phyloP scores from a whole-genome alignment of 352 stramenopile species.

The Globisporangium splendens region DNA sequence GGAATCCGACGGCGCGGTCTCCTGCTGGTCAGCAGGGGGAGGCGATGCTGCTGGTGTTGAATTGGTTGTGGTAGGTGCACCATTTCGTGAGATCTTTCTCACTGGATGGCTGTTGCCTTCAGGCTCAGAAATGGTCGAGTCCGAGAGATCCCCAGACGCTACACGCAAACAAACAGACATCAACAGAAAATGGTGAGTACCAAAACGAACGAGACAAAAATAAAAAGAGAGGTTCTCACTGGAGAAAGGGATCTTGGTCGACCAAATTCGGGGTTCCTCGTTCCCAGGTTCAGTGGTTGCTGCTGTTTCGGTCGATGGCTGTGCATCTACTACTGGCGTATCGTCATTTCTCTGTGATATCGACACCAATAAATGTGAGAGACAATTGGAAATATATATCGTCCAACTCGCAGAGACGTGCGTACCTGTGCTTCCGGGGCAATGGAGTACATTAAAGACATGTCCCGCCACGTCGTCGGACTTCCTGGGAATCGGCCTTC shows the following conservation, averaged over 20 bases:
- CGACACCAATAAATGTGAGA: no score
- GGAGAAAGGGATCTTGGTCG: slow-evolving; percentile 20
- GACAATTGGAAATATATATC: no score
- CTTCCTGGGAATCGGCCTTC: slow-evolving; percentile 26
- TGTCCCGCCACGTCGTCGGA: neutral
- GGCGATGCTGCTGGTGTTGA: neutral
- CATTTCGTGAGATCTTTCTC: neutral
- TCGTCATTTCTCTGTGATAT: no score
- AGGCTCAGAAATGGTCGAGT: slow-evolving; percentile 9
- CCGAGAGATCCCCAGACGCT: slow-evolving; percentile 4
- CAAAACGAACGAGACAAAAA: neutral
- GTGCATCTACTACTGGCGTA: no score
- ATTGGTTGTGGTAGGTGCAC: neutral
- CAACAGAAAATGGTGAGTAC: neutral
- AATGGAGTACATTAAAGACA: slow-evolving; percentile 2
- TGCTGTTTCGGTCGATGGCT: neutral
- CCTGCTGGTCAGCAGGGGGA: slow-evolving; percentile 1
- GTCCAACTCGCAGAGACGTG: no score
- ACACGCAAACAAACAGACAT: slow-evolving; percentile 2
- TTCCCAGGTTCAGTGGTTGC: slow-evolving; percentile 1
- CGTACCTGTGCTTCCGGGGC: neutral
- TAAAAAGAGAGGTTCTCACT: slow-evolving; percentile 15
- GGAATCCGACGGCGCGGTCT: slow-evolving; percentile 1
- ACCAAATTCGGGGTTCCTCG: slow-evolving; percentile 23
- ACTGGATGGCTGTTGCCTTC: neutral